Evolutionary conservation across 1,139 yeast genomes (phyloP), one percentile per base, ranked within the genome.

Genomic region (Yueomyces sp.): DNA sequence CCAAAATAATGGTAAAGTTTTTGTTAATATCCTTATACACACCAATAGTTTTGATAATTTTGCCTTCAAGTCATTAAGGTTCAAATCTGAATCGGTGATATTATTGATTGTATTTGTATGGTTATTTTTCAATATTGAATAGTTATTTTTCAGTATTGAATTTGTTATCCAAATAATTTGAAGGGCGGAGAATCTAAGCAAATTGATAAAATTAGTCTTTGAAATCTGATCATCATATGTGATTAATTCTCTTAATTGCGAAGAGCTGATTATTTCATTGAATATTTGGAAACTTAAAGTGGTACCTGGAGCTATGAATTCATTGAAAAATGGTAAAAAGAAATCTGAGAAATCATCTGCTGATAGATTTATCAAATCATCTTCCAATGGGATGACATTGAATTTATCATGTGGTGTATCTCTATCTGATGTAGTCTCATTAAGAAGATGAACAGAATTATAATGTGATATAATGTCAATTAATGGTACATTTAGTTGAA

Each of bases 1-100:
- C 53, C 73, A 83, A 9, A 82, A 55, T 45, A 76, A 73, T 0
- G 96, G 96, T 19, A 84, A 49, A 3, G 84, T 44, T 44, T 78
- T 72, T 1, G 87, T 76, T 39, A 89, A 60, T 6, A 82, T 61
- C 34, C 96, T 70, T 11, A 81, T 56, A 52, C 87, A 78, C 49
- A 79, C 81, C 38, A 83, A 62, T 12, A 75, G 47, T 33, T 48
- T 47, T 11, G 46, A 43, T 30, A 48, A 41, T 36, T 47, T 39
- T 11, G 40, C 39, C 32, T 49, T 47, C 37, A 53, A 43, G 29
- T 39, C 40, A 6, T 44, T 38, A 8, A 41, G 11, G 4, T 38
- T 38, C 5, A 39, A 27, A 8, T 12, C 41, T 19, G 41, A 42
- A 27, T 46, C 38, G 6, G 44, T 39, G 19, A 19, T 19, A 19